Percentiles rank a stretch among this genome's conserved stretches.
Evolutionary conservation across 768 basidiomycete genomes (phyloP).

Genomic region (Tulasnella sp.): DNA sequence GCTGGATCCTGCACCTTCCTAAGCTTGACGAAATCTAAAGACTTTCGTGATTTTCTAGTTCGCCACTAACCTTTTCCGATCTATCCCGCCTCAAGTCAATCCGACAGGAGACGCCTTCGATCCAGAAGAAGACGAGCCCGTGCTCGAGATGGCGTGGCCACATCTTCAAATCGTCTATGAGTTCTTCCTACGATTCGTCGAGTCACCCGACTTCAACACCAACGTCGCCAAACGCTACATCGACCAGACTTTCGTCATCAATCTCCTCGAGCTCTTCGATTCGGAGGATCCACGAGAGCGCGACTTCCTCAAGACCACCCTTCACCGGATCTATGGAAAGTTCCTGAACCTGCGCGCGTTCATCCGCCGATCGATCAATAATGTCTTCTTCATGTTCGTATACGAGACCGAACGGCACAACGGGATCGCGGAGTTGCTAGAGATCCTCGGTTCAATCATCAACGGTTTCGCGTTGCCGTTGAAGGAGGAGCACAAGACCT

Average conservation of each 20-base stretch:
- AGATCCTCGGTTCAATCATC: slow-evolving; percentile 98
- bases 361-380: slow-evolving; percentile 97
- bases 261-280: slow-evolving; percentile 95
- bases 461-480: slow-evolving; percentile 96
- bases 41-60: slow-evolving; percentile 46
- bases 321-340: slow-evolving; percentile 98
- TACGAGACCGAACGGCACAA: slow-evolving; percentile 99
- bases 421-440: slow-evolving; percentile 94
- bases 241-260: slow-evolving; percentile 90
- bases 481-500: slow-evolving; percentile 98
- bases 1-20: slow-evolving; percentile 22
- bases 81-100: slow-evolving; percentile 98
- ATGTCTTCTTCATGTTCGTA: slow-evolving; percentile 98
- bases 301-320: slow-evolving; percentile 97
- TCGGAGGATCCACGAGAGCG: slow-evolving; percentile 98
- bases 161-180: slow-evolving; percentile 99
- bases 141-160: slow-evolving; percentile 98
- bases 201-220: slow-evolving; percentile 95
- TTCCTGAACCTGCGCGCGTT: slow-evolving; percentile 98
- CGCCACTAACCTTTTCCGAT: slow-evolving; percentile 95
- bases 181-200: slow-evolving; percentile 98
- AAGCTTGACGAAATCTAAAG: background rate
- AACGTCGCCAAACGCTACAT: slow-evolving; percentile 96
- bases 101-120: slow-evolving; percentile 98
- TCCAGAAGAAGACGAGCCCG: slow-evolving; percentile 98